A percentile compares a stretch with the other conserved stretches of the same genome.
Evolutionary conservation across 176 grass and related monocot species (phyloP).

Genomic region (Oryza glumipatula): DNA sequence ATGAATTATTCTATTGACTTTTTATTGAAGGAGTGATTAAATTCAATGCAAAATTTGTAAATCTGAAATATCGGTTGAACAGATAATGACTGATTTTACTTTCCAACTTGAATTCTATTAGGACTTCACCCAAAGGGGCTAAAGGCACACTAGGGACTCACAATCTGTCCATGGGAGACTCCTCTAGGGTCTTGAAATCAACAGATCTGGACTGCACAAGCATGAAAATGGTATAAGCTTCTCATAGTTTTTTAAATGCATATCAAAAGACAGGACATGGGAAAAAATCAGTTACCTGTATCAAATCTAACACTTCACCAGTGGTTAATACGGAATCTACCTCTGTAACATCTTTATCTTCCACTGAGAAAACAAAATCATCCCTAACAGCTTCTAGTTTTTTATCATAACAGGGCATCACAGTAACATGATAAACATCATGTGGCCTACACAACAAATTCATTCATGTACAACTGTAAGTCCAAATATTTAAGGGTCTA

Average conservation of each 20-base stretch:
- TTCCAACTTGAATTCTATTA: background rate
- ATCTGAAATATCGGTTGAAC: background rate
- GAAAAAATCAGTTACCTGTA: constrained; percentile 67
- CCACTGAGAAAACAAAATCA: constrained; percentile 80
- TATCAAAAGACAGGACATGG: constrained; percentile 3
- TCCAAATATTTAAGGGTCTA: constrained; percentile 18
- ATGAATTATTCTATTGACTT: background rate
- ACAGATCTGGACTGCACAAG: constrained; percentile 76
- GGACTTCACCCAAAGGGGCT: constrained; percentile 14
- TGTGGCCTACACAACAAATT: constrained; percentile 47
- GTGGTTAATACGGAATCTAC: constrained; percentile 96
- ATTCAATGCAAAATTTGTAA: constrained; percentile 6
- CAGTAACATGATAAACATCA: constrained; percentile 92
- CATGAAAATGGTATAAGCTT: constrained; percentile 37
- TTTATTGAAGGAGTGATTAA: background rate
- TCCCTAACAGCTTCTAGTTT: constrained; percentile 91
- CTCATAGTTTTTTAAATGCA: constrained; percentile 17
- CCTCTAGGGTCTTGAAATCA: constrained; percentile 81
- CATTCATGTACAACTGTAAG: background rate
- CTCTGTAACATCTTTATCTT: constrained; percentile 75
- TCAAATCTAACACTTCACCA: constrained; percentile 94
- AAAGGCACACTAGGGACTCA: constrained; percentile 49
- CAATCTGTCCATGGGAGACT: constrained; percentile 81
- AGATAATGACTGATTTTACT: constrained; percentile 5
- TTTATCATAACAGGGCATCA: constrained; percentile 99